phyloP scores from a whole-genome alignment of 345 rosid species.

The Eutrema heterophyllum region DNA sequence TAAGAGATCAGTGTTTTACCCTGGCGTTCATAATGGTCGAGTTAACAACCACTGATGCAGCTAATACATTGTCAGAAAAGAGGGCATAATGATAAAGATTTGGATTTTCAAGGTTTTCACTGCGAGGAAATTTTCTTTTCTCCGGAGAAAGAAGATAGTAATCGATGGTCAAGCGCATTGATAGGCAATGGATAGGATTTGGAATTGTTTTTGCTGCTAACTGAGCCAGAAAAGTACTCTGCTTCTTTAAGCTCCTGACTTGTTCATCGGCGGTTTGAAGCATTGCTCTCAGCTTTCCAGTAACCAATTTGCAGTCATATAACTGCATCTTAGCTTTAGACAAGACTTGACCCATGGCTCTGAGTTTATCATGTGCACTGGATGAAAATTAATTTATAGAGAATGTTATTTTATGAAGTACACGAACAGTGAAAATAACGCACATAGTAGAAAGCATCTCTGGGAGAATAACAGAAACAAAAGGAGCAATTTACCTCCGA shows the following conservation, averaged over 20 bases:
- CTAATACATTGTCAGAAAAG: constrained; percentile 98
- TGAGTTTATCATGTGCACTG: constrained; percentile 80
- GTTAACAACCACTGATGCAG: constrained; percentile 99
- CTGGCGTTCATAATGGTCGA: constrained; percentile 89
- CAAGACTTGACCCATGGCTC: constrained; percentile 86
- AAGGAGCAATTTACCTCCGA: constrained; percentile 42
- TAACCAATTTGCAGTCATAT: constrained; percentile 92
- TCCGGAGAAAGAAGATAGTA: constrained; percentile 85
- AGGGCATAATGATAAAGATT: constrained; percentile 91
- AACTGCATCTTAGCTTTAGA: constrained; percentile 75
- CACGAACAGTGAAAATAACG: neutral
- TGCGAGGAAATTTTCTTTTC: constrained; percentile 83
- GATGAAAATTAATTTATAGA: constrained; percentile 1
- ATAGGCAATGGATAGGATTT: constrained; percentile 90
- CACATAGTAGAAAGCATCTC: neutral
- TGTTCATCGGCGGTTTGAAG: constrained; percentile 95
- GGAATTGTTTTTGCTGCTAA: constrained; percentile 98
- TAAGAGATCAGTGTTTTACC: constrained; percentile 40
- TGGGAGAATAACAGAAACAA: constrained; percentile 3
- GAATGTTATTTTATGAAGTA: neutral
- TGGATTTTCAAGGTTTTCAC: constrained; percentile 85
- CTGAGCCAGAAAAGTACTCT: constrained; percentile 98
- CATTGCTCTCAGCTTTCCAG: constrained; percentile 97
- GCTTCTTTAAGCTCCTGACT: constrained; percentile 97
- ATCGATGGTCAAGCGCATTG: constrained; percentile 94